phyloP scores from a whole-genome alignment of 768 basidiomycete genomes.

The Termitomyces titanicus region DNA sequence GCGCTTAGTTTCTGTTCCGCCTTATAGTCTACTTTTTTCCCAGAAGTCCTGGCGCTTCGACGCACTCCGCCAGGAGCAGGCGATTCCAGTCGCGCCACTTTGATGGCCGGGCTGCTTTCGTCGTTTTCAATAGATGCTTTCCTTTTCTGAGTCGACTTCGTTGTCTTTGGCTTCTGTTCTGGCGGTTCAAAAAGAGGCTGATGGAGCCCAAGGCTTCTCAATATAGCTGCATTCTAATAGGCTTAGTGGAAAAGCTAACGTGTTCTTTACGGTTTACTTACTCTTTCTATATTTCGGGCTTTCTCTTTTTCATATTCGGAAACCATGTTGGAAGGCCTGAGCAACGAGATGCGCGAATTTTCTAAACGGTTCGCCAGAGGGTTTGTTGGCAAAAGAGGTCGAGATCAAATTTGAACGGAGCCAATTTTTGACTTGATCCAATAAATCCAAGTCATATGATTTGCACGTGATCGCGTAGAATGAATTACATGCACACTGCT shows the following conservation, averaged over 20 bases:
- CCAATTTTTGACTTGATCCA: neutral
- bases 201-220: conserved; percentile 42
- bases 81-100: conserved; percentile 25
- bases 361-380: neutral
- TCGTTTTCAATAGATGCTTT: conserved; percentile 27
- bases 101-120: conserved; percentile 19
- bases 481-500: too few species aligned
- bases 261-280: neutral
- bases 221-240: conserved; percentile 37
- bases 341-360: neutral
- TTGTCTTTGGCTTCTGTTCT: conserved; percentile 33
- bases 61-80: conserved; percentile 34
- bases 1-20: conserved; percentile 34
- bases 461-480: conserved; percentile 14
- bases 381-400: neutral
- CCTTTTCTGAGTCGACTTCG: conserved; percentile 36
- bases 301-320: conserved; percentile 33
- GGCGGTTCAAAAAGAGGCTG: conserved; percentile 43
- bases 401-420: neutral
- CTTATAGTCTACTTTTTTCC: conserved; percentile 54
- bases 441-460: conserved; percentile 16
- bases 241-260: neutral
- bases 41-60: conserved; percentile 66
- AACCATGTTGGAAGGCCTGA: conserved; percentile 12
- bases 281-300: conserved; percentile 30